Evolutionary conservation across 2,329 filamentous ascomycete genomes (phyloP), one percentile per base, ranked within the genome.

Genomic region (Aspergillus aculeatinus): DNA sequence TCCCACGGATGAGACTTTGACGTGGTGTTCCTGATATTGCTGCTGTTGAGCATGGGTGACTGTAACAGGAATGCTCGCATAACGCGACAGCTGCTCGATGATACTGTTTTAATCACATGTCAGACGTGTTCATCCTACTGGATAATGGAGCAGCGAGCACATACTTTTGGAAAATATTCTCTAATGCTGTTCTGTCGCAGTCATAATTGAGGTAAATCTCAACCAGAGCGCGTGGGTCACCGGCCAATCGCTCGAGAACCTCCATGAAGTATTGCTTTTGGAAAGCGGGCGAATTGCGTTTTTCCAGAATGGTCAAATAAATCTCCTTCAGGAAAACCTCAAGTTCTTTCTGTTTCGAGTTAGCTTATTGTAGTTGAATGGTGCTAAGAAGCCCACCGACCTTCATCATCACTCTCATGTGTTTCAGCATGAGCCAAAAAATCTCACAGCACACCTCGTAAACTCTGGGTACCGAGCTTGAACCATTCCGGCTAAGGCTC

Each of bases 181-280:
- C 94, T 61, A 98, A 86, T 10, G 87, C 87, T 47, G 92, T 92
- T 61, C 94, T 85, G 71, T 98, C 96, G 77, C 95, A 99, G 74
- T 99, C 95, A 72, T 99, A 99, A 76, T 99, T 99, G 63, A 99
- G 85, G 76, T 99, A 99, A 14, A 93, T 89, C 76, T 99, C 95
- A 16, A 99, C 95, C 52, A 99, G 76, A 0, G 92, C 93, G 65
- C 91, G 85, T 1, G 94, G 91, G 72, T 99, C 95, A 16, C 86
- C 87, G 60, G 90, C 93, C 51, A 99, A 82, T 60, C 94, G 85
- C 68, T 91, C 90, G 55, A 99, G 83, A 27, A 99, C 87, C 61
- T 87, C 88, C 75, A 99, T 86, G 66, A 98, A 95, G 72, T 94
- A 92, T 57, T 95, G 85, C 76, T 98, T 99, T 73, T 99, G 95